These are phyloP conservation scores for Aspergillus fischeri DNA, from an alignment of 2,329 filamentous ascomycete genomes.

Conservation along the genomic window DNA sequence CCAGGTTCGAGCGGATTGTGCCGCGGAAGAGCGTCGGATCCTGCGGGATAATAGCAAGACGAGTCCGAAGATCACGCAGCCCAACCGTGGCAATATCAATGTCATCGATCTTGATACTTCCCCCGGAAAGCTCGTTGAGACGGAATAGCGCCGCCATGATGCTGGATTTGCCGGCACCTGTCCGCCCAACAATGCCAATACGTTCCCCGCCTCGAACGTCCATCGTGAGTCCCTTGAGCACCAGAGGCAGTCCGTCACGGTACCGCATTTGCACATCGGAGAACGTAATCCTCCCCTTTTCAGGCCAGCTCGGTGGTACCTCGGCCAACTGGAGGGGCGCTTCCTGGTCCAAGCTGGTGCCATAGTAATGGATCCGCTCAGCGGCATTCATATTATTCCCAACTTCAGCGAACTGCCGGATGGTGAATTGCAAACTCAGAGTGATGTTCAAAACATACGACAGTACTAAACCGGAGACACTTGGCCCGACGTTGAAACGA, in stretches of 20 bases:
- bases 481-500: conserved; percentile 78
- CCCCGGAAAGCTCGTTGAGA: conserved; percentile 38
- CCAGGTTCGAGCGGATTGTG: conserved; percentile 43
- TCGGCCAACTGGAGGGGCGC: conserved; percentile 72
- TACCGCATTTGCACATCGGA: conserved; percentile 76
- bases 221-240: conserved; percentile 62
- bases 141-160: conserved; percentile 46
- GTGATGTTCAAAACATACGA: conserved; percentile 92
- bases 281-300: conserved; percentile 76
- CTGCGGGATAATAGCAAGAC: conserved; percentile 44
- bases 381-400: conserved; percentile 98
- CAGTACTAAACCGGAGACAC: conserved; percentile 80
- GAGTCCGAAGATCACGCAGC: conserved; percentile 40
- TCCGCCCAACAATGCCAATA: conserved; percentile 46
- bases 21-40: conserved; percentile 44
- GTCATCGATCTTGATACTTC: conserved; percentile 42
- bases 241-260: conserved; percentile 65
- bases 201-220: conserved; percentile 42
- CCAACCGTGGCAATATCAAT: conserved; percentile 40
- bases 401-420: conserved; percentile 88
- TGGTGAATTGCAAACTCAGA: conserved; percentile 93
- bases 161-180: conserved; percentile 44
- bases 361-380: conserved; percentile 87
- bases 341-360: conserved; percentile 80
- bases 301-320: conserved; percentile 74